Conservation (phyloP, 257 asterid species). For the Jacaranda mimosifolia region DNA sequence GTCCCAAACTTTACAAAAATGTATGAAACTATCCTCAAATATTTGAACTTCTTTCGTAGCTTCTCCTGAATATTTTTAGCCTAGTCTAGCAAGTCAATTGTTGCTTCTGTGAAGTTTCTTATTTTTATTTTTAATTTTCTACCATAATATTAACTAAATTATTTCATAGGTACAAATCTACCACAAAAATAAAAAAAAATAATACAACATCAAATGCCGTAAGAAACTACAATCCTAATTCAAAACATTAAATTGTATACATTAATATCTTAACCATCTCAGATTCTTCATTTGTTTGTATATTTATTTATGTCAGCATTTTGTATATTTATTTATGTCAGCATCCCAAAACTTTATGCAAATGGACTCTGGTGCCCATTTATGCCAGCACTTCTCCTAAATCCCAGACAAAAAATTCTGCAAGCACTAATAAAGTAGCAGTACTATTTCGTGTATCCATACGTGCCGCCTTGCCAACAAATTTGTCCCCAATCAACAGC, state of each 20-base stretch:
- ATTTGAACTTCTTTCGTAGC: too few species aligned
- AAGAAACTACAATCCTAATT: neutral
- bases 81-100: too few species aligned
- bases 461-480: slow-evolving; percentile 3
- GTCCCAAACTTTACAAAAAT: too few species aligned
- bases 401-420: slow-evolving; percentile 2
- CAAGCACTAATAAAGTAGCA: too few species aligned
- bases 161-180: too few species aligned
- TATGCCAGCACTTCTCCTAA: neutral
- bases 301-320: neutral
- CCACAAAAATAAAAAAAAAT: too few species aligned
- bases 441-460: neutral
- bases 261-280: neutral
- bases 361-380: slow-evolving; percentile 16
- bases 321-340: neutral
- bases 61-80: too few species aligned
- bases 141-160: too few species aligned
- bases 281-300: neutral
- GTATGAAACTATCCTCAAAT: too few species aligned
- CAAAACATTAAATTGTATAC: neutral
- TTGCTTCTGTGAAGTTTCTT: too few species aligned
- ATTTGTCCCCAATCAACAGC: slow-evolving; percentile 15
- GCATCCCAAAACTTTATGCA: neutral
- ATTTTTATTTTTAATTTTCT: too few species aligned
- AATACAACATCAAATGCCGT: neutral